Evolutionary conservation across 768 basidiomycete genomes (phyloP).

Genomic region (Daedalea quercina): DNA sequence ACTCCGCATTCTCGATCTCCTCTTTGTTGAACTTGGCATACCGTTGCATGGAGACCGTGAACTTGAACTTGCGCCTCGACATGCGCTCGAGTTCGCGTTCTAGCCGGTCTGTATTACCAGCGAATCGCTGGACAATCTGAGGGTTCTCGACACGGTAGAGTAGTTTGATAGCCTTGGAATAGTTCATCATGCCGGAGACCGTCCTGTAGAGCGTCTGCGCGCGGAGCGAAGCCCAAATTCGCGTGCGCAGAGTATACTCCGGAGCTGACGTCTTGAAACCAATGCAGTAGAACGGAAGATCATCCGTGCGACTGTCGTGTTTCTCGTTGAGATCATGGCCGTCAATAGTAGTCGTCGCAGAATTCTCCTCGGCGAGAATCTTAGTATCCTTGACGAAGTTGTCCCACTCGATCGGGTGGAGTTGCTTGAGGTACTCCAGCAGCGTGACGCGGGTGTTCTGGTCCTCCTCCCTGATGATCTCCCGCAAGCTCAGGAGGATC

Average conservation of each 20-base stretch:
- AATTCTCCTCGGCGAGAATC: slow-evolving; percentile 90
- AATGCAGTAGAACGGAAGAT: slow-evolving; percentile 98
- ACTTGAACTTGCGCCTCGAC: slow-evolving; percentile 98
- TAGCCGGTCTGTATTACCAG: slow-evolving; percentile 92
- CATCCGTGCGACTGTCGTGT: slow-evolving; percentile 61
- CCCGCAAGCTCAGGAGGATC: slow-evolving; percentile 91
- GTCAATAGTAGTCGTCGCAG: slow-evolving; percentile 34
- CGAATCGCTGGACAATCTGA: slow-evolving; percentile 92
- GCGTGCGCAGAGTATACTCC: slow-evolving; percentile 96
- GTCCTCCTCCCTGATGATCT: slow-evolving; percentile 98
- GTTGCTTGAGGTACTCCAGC: slow-evolving; percentile 95
- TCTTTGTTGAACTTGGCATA: slow-evolving; percentile 99
- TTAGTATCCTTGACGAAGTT: slow-evolving; percentile 99
- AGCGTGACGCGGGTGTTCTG: slow-evolving; percentile 94
- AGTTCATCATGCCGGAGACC: slow-evolving; percentile 99
- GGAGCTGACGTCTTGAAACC: slow-evolving; percentile 99
- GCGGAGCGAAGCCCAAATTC: slow-evolving; percentile 98
- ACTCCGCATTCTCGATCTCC: slow-evolving; percentile 97
- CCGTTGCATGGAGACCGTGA: slow-evolving; percentile 96
- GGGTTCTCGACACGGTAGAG: slow-evolving; percentile 99
- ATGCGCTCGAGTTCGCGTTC: slow-evolving; percentile 96
- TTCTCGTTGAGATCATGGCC: slow-evolving; percentile 67
- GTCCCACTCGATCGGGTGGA: slow-evolving; percentile 99
- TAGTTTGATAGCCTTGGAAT: slow-evolving; percentile 98
- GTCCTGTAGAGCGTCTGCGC: slow-evolving; percentile 98